phyloP scores from a whole-genome alignment of 345 rosid genomes.

The Brassica nigra region DNA sequence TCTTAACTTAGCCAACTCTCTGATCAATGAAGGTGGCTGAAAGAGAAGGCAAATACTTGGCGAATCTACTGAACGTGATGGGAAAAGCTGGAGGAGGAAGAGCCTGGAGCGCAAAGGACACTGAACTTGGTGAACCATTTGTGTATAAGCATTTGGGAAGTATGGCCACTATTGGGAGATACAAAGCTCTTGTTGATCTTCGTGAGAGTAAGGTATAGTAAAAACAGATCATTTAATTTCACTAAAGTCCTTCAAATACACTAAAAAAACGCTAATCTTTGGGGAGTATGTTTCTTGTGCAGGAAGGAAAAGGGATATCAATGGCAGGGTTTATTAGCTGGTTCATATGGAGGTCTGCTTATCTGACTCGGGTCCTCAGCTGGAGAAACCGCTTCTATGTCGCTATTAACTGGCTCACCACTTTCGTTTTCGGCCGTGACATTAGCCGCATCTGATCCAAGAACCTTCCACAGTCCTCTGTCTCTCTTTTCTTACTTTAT shows the following conservation, averaged over 20 bases:
- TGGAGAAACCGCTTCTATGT: constrained; percentile 98
- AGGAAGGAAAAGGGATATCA: constrained; percentile 86
- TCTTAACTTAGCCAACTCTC: background rate
- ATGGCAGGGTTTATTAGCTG: constrained; percentile 83
- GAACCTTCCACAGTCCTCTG: background rate
- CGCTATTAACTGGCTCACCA: constrained; percentile 90
- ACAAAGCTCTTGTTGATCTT: constrained; percentile 94
- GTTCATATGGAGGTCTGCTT: constrained; percentile 98
- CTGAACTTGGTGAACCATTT: constrained; percentile 69
- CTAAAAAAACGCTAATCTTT: too few relatives aligned
- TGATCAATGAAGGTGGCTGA: constrained; percentile 77
- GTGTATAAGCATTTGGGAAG: constrained; percentile 93
- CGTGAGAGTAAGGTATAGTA: constrained; percentile 78
- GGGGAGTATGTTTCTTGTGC: constrained; percentile 2
- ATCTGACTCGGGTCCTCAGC: constrained; percentile 91
- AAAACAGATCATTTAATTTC: background rate
- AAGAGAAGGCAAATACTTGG: constrained; percentile 90
- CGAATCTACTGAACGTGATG: constrained; percentile 59
- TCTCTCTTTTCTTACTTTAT: background rate
- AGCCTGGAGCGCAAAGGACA: constrained; percentile 53
- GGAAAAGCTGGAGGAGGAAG: constrained; percentile 78
- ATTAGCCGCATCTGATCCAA: constrained; percentile 62
- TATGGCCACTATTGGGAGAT: constrained; percentile 95
- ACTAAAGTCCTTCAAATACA: background rate
- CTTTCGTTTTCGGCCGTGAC: constrained; percentile 92